Evolutionary conservation across 2,329 filamentous ascomycete genomes (phyloP).

Genomic region (Epichloe festucae): DNA sequence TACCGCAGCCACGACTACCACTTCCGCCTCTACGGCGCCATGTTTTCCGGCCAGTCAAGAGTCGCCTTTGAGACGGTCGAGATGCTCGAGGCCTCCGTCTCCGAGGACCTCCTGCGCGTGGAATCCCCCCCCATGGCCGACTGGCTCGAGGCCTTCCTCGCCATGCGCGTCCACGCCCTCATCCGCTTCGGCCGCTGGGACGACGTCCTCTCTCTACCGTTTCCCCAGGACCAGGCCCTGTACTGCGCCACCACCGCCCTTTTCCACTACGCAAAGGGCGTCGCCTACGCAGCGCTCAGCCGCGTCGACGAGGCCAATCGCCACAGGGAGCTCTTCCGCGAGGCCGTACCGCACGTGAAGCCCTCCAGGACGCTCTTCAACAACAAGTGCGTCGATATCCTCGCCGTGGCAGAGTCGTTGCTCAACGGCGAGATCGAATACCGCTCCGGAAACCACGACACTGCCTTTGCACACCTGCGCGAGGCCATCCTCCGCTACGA

Average conservation of each 20-base stretch:
- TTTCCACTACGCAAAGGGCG: constrained; percentile 52
- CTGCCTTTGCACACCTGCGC: constrained; percentile 46
- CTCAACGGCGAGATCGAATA: constrained; percentile 64
- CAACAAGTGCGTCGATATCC: constrained; percentile 37
- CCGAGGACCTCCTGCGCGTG: constrained; percentile 49
- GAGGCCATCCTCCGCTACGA: constrained; percentile 48
- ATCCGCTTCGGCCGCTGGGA: constrained; percentile 64
- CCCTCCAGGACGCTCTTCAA: constrained; percentile 39
- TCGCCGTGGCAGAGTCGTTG: constrained; percentile 53
- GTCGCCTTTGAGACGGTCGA: constrained; percentile 48
- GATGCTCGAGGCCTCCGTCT: constrained; percentile 47
- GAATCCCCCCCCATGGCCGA: constrained; percentile 64
- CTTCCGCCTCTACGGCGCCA: constrained; percentile 63
- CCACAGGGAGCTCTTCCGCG: constrained; percentile 36
- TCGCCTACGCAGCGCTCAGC: constrained; percentile 50
- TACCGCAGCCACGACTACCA: constrained; percentile 67
- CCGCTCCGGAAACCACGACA: constrained; percentile 42
- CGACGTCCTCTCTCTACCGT: constrained; percentile 42
- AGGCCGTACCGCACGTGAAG: constrained; percentile 39
- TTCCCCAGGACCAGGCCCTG: constrained; percentile 45
- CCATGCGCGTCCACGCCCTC: constrained; percentile 54
- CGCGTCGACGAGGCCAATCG: constrained; percentile 39
- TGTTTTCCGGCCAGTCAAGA: constrained; percentile 57
- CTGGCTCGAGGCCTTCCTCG: constrained; percentile 61
- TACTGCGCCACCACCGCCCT: constrained; percentile 61